Percentiles rank a stretch among this genome's conserved stretches.
These are phyloP conservation scores for Phenoliferia sp. DNA, from an alignment of 1,284 basidiomycete genomes.

Conservation along the genomic window DNA sequence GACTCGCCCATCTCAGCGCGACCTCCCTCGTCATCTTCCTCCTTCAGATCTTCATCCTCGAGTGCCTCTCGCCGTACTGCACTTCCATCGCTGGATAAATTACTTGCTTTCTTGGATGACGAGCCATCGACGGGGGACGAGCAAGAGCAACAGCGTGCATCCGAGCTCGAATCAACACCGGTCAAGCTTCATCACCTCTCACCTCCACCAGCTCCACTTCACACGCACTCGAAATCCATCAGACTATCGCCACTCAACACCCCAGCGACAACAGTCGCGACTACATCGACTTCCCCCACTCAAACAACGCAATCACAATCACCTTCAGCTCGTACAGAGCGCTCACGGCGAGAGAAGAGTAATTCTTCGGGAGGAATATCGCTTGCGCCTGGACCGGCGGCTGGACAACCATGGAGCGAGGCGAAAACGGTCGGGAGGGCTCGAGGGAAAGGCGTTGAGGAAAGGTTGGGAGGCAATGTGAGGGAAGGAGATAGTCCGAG, in stretches of 20 bases:
- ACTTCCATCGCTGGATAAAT: conserved; percentile 6
- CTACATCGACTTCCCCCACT: not conserved
- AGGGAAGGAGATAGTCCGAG: conserved; percentile 9
- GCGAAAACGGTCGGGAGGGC: not conserved
- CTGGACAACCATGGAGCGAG: not conserved
- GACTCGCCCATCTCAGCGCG: not conserved
- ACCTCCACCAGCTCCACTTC: not conserved
- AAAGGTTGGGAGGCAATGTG: not conserved
- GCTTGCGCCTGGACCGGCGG: not conserved
- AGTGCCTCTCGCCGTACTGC: not conserved
- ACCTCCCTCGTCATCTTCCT: not conserved
- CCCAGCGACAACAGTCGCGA: not conserved
- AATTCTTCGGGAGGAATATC: not conserved
- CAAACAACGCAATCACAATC: not conserved
- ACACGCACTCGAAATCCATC: not conserved
- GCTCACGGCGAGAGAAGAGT: not conserved
- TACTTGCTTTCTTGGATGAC: conserved; percentile 21
- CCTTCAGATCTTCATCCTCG: not conserved
- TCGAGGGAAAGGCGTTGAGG: conserved; percentile 5
- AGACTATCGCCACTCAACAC: not conserved
- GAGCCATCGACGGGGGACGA: no score
- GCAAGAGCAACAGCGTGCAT: not conserved
- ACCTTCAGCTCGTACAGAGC: not conserved
- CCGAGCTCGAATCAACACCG: not conserved
- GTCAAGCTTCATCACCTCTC: not conserved